These are phyloP conservation scores for Handroanthus guayacan DNA, from an alignment of 257 asterid species.

Conservation along the genomic window DNA sequence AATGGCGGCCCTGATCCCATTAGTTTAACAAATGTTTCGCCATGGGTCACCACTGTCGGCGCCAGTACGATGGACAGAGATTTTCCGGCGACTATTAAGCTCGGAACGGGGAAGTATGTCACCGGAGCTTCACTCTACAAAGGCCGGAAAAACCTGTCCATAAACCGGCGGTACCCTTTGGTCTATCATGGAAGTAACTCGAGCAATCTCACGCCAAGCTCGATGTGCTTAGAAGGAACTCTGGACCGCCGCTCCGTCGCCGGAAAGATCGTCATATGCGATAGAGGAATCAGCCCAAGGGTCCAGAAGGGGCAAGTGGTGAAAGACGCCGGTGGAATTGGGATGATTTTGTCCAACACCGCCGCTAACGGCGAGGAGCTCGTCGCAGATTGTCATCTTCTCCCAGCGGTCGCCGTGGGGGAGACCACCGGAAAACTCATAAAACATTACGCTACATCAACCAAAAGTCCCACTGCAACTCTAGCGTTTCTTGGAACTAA, in stretches of 20 bases:
- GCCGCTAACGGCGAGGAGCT: slow-evolving; percentile 85
- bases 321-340: slow-evolving; percentile 88
- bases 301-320: slow-evolving; percentile 95
- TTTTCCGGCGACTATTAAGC: slow-evolving; percentile 80
- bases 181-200: slow-evolving; percentile 79
- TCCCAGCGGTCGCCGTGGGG: slow-evolving; percentile 87
- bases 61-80: slow-evolving; percentile 94
- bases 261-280: slow-evolving; percentile 88
- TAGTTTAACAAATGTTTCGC: slow-evolving; percentile 88
- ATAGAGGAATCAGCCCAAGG: slow-evolving; percentile 86
- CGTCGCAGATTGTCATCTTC: slow-evolving; percentile 89
- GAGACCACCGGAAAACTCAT: slow-evolving; percentile 63
- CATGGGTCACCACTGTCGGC: slow-evolving; percentile 93
- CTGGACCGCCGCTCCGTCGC: slow-evolving; percentile 63
- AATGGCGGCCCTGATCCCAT: slow-evolving; percentile 96
- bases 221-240: slow-evolving; percentile 88
- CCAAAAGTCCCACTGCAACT: slow-evolving; percentile 58
- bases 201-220: slow-evolving; percentile 67
- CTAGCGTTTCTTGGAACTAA: slow-evolving; percentile 77
- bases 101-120: slow-evolving; percentile 59
- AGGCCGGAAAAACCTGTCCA: slow-evolving; percentile 55
- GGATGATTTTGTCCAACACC: slow-evolving; percentile 82
- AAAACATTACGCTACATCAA: slow-evolving; percentile 55
- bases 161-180: slow-evolving; percentile 50
- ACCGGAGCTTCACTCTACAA: slow-evolving; percentile 77